Evolutionary conservation across 306 rosid species (phyloP), one percentile per base, ranked within the genome.

Genomic region (Canavalia gladiata): DNA sequence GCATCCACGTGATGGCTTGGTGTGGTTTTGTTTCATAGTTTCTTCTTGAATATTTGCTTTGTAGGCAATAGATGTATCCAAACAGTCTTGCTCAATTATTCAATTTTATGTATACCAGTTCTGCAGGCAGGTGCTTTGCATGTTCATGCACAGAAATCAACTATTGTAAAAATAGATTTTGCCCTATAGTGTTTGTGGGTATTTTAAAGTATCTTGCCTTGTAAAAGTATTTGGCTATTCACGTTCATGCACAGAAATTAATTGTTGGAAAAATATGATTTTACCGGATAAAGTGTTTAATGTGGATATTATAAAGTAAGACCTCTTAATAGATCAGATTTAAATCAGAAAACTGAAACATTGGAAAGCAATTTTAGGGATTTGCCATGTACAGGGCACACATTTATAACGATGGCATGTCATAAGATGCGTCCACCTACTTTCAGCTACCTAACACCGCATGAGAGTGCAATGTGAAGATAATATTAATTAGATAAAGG

Each of bases 141-240:
- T 5, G 0, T 28, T 41, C 70, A 78, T 63, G 75, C 55, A 11
- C 8, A 43, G 35, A 63, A 45, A 78, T 69, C 50, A 31, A 11
- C 39, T 46, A 50, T 72, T 63, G 79, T 70, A 42, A 79, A 79
- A 10, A 47, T 34, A 65, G 68, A 77, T 80, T 68, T 64, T 65
- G 52, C 43, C 43, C 60, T 56, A 49, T 75, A 64, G 34, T 46
- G 52, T 55, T 73, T 51, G 50, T 54, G 59, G 8, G 12, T 60
- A 55, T 68, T 37, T 50, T n/a, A 6, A 39, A 4, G 41, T 37
- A 18, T 18, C 25, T 18, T 18, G 25, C 25, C 25, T 18, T 18
- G 25, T 18, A 18, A 18, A 18, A 18, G 25, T 18, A 18, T 18
- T 18, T 18, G 25, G 25, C 25, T 18, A 18, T 18, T 18, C 25